Base-by-base conservation (phyloP, 441 rosid genomes). In the Mallotus repandus region DNA sequence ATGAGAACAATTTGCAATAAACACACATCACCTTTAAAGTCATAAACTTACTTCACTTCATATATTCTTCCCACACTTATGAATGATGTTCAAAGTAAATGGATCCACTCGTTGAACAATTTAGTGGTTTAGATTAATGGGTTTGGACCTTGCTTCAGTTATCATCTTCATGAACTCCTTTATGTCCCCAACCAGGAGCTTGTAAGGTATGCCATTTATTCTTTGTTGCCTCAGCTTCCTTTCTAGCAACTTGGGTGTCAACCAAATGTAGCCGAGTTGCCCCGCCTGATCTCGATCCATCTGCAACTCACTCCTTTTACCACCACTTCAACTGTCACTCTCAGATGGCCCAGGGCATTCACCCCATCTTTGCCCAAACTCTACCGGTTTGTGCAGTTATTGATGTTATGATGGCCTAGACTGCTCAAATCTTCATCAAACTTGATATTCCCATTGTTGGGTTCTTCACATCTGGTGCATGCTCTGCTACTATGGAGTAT, bases 381-480 rank as follows among this genome's bases (percentile, higher is more conserved):
- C 69, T 19, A 38, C 84, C 83, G 25, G 19, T 67, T 16, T 87
- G 84, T 62, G 90, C 76, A 5, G 18, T 85, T 8, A 65, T 85
- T n/a, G 87, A 87, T 53, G 75, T 80, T 57, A 79, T 85, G 86
- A 82, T 83, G 82, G 68, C 77, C 48, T 80, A 85, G 86, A 76
- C 79, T 16, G 29, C 5, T 38, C 72, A 76, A 12, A 9, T 76
- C 4, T 82, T 87, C 73, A 68, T 57, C 46, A 73, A 73, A 15
- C 66, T 71, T 53, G 57, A 58, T 9, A 63, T 87, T 61, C 86
- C 87, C 3, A 73, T 78, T 0, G 59, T 85, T 14, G 82, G 77
- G 62, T 82, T 85, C 72, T 84, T 84, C 77, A 84, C 91, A 10
- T 87, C 86, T 0, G 86, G 91, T 18, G 86, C 89, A 0, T 85